Evolutionary conservation across 768 basidiomycete genomes (phyloP).

Genomic region (Suillus subluteus): DNA sequence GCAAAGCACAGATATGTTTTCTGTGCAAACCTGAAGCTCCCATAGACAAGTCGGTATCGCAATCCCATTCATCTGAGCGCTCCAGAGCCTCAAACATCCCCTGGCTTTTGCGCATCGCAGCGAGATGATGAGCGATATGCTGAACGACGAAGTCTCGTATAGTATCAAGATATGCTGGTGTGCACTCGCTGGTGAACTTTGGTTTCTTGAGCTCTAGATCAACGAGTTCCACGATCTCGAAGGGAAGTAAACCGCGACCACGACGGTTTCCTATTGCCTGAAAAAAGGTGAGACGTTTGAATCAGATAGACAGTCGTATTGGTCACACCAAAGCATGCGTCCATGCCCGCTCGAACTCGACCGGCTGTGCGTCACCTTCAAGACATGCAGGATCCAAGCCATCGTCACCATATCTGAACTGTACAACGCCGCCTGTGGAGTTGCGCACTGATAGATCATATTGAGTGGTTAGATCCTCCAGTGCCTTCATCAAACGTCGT

Average conservation of each 20-base stretch:
- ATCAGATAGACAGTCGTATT: background rate
- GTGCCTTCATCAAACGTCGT: conserved; percentile 96
- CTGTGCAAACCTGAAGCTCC: conserved; percentile 65
- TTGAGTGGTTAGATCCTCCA: conserved; percentile 95
- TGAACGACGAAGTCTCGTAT: conserved; percentile 73
- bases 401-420: conserved; percentile 97
- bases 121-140: conserved; percentile 68
- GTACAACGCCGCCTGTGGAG: conserved; percentile 92
- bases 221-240: conserved; percentile 78
- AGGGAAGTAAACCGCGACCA: conserved; percentile 78
- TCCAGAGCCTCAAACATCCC: conserved; percentile 87
- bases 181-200: conserved; percentile 72
- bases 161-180: conserved; percentile 66
- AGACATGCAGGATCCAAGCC: conserved; percentile 95
- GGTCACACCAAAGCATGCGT: conserved; percentile 72
- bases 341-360: conserved; percentile 89
- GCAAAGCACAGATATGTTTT: conserved; percentile 4
- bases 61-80: conserved; percentile 75
- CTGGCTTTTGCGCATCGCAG: conserved; percentile 64
- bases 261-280: conserved; percentile 66
- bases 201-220: conserved; percentile 60
- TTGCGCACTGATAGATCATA: conserved; percentile 97
- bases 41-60: conserved; percentile 73
- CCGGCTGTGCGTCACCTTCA: conserved; percentile 93
- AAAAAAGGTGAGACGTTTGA: conserved; percentile 12